These are phyloP conservation scores for Alternaria infectoria DNA, from an alignment of 2,329 filamentous ascomycete species.

Conservation along the genomic window DNA sequence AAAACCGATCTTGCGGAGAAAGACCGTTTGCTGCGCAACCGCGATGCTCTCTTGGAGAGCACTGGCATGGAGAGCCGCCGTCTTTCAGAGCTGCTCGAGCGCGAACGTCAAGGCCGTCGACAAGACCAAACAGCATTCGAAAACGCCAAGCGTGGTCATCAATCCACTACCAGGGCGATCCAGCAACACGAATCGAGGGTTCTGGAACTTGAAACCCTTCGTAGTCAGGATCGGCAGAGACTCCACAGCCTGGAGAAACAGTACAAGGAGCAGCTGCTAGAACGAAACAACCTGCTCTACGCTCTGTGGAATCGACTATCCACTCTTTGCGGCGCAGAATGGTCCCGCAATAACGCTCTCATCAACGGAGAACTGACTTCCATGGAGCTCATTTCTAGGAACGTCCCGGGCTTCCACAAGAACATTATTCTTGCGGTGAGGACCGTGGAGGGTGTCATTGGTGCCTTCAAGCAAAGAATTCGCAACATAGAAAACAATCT, in stretches of 20 bases:
- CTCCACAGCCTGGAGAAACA: slow-evolving; percentile 77
- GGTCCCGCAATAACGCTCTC: slow-evolving; percentile 86
- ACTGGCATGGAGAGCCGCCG: slow-evolving; percentile 86
- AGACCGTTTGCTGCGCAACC: slow-evolving; percentile 86
- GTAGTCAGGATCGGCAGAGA: slow-evolving; percentile 77
- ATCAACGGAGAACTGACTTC: slow-evolving; percentile 88
- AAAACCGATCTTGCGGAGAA: slow-evolving; percentile 85
- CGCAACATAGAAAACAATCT: slow-evolving; percentile 86
- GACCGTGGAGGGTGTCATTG: slow-evolving; percentile 80
- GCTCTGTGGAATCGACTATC: slow-evolving; percentile 90
- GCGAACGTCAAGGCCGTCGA: slow-evolving; percentile 83
- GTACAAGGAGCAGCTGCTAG: slow-evolving; percentile 84
- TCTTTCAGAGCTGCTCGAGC: slow-evolving; percentile 85
- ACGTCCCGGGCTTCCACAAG: slow-evolving; percentile 86
- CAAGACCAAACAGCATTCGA: slow-evolving; percentile 89
- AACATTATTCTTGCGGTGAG: slow-evolving; percentile 88
- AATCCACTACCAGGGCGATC: slow-evolving; percentile 84
- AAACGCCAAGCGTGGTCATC: slow-evolving; percentile 83
- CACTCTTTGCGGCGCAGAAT: slow-evolving; percentile 85
- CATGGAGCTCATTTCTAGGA: slow-evolving; percentile 82
- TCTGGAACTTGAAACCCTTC: slow-evolving; percentile 81
- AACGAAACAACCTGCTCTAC: slow-evolving; percentile 87
- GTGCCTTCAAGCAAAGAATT: slow-evolving; percentile 79
- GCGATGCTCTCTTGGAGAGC: slow-evolving; percentile 85
- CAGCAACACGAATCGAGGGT: slow-evolving; percentile 85